These are phyloP conservation scores for Curvularia spicifera DNA, from an alignment of 2,329 filamentous ascomycete genomes.

Conservation along the genomic window DNA sequence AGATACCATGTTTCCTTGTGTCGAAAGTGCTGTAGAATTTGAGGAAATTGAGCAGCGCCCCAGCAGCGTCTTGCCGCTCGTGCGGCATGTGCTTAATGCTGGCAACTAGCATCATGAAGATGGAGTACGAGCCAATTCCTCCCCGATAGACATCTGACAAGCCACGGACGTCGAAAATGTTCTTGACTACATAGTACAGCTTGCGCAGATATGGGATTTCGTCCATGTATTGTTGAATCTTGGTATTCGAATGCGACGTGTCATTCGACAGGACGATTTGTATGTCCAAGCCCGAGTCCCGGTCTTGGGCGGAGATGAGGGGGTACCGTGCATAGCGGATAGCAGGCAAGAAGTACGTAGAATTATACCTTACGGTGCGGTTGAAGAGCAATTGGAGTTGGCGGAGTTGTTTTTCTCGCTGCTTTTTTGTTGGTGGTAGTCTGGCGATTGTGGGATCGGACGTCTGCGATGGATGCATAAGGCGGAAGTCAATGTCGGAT, in stretches of 20 bases:
- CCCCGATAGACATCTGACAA: slow-evolving; percentile 56
- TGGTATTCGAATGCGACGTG: slow-evolving; percentile 49
- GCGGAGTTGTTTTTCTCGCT: slow-evolving; percentile 13
- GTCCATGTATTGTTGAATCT: slow-evolving; percentile 55
- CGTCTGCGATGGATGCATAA: slow-evolving; percentile 25
- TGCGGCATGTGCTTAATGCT: slow-evolving; percentile 55
- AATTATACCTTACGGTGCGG: neutral
- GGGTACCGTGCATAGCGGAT: slow-evolving; percentile 47
- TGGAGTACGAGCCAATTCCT: slow-evolving; percentile 61
- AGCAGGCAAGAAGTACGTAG: slow-evolving; percentile 21
- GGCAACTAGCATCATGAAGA: slow-evolving; percentile 65
- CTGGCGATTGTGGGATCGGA: slow-evolving; percentile 12
- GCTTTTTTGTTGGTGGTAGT: slow-evolving; percentile 22
- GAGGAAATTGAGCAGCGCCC: slow-evolving; percentile 58
- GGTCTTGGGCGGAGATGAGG: slow-evolving; percentile 54
- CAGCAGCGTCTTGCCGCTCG: slow-evolving; percentile 45
- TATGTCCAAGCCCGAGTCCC: slow-evolving; percentile 56
- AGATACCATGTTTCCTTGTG: slow-evolving; percentile 55
- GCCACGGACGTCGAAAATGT: slow-evolving; percentile 58
- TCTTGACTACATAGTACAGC: slow-evolving; percentile 59
- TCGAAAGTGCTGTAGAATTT: slow-evolving; percentile 58
- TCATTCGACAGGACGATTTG: slow-evolving; percentile 59
- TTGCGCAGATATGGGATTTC: slow-evolving; percentile 58
- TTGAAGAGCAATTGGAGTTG: slow-evolving; percentile 16
- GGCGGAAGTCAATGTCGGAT: slow-evolving; percentile 62